phyloP scores from a whole-genome alignment of 2,329 filamentous ascomycete species.

The Diaporthe citrichinensis region DNA sequence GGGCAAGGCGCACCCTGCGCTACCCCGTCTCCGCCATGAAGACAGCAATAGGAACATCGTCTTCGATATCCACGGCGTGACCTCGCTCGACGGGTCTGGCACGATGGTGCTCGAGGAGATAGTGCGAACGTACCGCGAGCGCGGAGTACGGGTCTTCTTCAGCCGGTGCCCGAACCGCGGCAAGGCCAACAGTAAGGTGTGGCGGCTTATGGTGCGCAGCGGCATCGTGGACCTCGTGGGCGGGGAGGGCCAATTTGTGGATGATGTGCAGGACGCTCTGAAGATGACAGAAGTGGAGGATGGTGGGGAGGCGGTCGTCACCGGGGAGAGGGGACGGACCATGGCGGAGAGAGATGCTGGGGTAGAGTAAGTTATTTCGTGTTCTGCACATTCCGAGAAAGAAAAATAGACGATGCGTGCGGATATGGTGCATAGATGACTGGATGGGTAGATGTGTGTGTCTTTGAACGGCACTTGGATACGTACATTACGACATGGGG shows the following conservation, averaged over 20 bases:
- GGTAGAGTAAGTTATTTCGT: slow-evolving; percentile 2
- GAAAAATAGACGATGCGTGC: background rate
- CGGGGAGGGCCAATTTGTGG: slow-evolving; percentile 83
- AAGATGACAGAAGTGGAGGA: slow-evolving; percentile 83
- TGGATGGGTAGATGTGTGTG: background rate
- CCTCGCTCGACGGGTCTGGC: slow-evolving; percentile 91
- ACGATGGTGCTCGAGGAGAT: slow-evolving; percentile 94
- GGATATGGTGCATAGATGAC: background rate
- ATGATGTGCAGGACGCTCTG: slow-evolving; percentile 87
- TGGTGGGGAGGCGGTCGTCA: slow-evolving; percentile 48
- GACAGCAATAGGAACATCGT: slow-evolving; percentile 93
- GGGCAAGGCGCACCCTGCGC: slow-evolving; percentile 83
- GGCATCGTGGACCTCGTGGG: slow-evolving; percentile 90
- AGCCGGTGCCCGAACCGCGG: slow-evolving; percentile 64
- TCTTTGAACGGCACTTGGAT: background rate
- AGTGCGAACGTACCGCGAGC: slow-evolving; percentile 82
- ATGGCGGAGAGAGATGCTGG: slow-evolving; percentile 38
- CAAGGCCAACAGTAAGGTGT: slow-evolving; percentile 68
- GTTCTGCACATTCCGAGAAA: background rate
- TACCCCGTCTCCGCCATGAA: slow-evolving; percentile 82
- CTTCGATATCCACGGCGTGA: slow-evolving; percentile 98
- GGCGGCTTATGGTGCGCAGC: slow-evolving; percentile 79
- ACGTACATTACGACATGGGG: background rate
- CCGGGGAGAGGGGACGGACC: slow-evolving; percentile 35
- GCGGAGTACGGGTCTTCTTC: slow-evolving; percentile 84